Evolutionary conservation across 169 alveolate genomes (phyloP).

Genomic region (Haemoproteus tartakovskyi): DNA sequence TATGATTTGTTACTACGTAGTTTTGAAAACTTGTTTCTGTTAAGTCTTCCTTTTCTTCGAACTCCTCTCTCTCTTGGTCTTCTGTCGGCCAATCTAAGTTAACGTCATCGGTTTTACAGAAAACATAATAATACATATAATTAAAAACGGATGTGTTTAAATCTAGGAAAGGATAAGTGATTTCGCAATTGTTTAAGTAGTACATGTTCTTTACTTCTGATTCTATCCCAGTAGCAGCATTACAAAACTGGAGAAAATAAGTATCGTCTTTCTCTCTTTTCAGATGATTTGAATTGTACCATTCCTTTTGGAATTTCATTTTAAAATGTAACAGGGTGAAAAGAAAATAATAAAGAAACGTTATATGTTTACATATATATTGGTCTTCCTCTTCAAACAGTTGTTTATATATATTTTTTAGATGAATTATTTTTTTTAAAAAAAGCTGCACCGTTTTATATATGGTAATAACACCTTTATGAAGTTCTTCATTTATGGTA

Average conservation of each 20-base stretch:
- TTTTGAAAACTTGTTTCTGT: too few species aligned
- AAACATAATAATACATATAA: constrained; percentile 45
- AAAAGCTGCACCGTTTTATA: constrained; percentile 8
- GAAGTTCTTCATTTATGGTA: not conserved
- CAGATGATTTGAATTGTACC: not conserved
- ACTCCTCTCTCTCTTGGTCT: not conserved
- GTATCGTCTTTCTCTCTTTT: not conserved
- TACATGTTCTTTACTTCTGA: not conserved
- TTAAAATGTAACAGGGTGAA: constrained; percentile 36
- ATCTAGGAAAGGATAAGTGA: constrained; percentile 65
- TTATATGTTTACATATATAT: constrained; percentile 31
- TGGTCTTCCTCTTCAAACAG: constrained; percentile 26
- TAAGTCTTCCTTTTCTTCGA: too few species aligned
- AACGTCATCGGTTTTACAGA: constrained; percentile 20
- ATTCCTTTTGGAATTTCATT: too few species aligned
- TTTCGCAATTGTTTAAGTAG: not conserved
- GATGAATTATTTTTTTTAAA: constrained; percentile 12
- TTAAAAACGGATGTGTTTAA: constrained; percentile 40
- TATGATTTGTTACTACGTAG: too few species aligned
- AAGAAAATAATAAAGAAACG: constrained; percentile 33
- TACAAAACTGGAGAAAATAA: not conserved
- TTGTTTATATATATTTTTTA: constrained; percentile 16
- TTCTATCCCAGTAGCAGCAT: not conserved
- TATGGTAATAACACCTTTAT: not conserved
- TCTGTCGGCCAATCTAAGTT: too few species aligned